Evolutionary conservation across 108 stramenopile species (phyloP).

Genomic region (Pelagomonas calceolata): DNA sequence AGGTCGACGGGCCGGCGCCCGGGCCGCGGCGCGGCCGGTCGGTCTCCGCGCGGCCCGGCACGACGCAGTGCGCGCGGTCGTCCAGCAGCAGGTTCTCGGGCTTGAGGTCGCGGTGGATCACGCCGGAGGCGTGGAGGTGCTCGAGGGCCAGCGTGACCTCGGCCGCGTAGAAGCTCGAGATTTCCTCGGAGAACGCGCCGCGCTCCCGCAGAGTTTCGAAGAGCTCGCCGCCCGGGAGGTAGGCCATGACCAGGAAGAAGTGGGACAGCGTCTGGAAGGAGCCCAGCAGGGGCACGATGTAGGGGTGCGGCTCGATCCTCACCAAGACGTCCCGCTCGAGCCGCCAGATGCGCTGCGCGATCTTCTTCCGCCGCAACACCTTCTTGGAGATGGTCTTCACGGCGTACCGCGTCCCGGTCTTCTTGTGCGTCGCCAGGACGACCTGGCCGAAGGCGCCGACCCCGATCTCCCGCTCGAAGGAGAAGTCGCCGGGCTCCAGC

Average conservation of each 20-base stretch:
- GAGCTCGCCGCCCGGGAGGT: constrained; percentile 87
- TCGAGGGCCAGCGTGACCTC: constrained; percentile 88
- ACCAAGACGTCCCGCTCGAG: constrained; percentile 87
- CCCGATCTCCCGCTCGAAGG: constrained; percentile 57
- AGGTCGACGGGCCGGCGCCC: no score
- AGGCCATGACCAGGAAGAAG: constrained; percentile 93
- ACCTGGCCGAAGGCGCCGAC: constrained; percentile 98
- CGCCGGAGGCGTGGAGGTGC: constrained; percentile 70
- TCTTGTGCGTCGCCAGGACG: constrained; percentile 72
- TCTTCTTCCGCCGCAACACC: constrained; percentile 59
- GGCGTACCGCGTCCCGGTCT: constrained; percentile 61
- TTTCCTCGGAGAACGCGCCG: constrained; percentile 64
- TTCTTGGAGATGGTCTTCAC: constrained; percentile 95
- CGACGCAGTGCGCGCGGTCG: constrained; percentile 23
- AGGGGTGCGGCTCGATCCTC: constrained; percentile 75
- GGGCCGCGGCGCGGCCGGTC: no score
- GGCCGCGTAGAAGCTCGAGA: constrained; percentile 86
- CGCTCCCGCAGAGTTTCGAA: constrained; percentile 68
- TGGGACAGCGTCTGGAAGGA: constrained; percentile 91
- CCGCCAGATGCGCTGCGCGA: constrained; percentile 66
- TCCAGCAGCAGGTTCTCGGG: constrained; percentile 19
- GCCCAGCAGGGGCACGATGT: constrained; percentile 85
- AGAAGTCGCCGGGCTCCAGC: no score
- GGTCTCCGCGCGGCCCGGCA: no score
- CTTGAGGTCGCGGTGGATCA: constrained; percentile 88